Conservation (phyloP, 352 stramenopile species). For the Porosira glacialis region DNA sequence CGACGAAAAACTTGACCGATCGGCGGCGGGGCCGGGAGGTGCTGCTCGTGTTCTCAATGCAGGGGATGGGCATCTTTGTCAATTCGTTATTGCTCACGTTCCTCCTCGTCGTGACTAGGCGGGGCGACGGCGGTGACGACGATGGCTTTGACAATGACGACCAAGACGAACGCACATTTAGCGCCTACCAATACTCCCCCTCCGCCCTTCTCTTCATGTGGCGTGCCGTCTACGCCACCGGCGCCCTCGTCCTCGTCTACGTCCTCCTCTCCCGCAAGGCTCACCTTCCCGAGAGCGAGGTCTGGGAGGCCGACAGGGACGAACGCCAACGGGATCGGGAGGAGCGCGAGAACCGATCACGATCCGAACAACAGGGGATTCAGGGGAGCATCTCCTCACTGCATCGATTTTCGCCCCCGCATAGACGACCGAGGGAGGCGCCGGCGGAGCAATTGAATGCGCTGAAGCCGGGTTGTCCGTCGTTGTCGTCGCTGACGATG, state of each 20-base stretch:
- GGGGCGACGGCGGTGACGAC: constrained; percentile 4
- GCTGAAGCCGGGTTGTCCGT: no score
- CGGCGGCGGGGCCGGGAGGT: constrained; percentile 45
- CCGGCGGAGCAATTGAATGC: no score
- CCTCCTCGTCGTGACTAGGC: constrained; percentile 43
- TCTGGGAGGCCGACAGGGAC: constrained; percentile 58
- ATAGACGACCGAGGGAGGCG: no score
- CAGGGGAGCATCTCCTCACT: no score
- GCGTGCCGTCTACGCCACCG: constrained; percentile 69
- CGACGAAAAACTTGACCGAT: constrained; percentile 11
- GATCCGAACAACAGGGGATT: no score
- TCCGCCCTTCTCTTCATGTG: constrained; percentile 58
- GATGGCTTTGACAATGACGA: constrained; percentile 23
- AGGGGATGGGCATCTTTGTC: constrained; percentile 70
- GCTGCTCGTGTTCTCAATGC: constrained; percentile 70
- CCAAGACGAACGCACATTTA: no score
- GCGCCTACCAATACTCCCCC: no score
- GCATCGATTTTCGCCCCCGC: no score
- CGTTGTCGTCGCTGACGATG: constrained; percentile 24
- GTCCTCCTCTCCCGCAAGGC: constrained; percentile 54
- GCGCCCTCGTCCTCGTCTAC: constrained; percentile 57
- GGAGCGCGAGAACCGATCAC: not conserved
- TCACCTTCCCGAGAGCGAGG: constrained; percentile 68
- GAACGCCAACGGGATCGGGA: constrained; percentile 4
- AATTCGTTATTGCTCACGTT: constrained; percentile 58